These are phyloP conservation scores for Clausena lansium DNA, from an alignment of 345 rosid genomes.

Conservation along the genomic window DNA sequence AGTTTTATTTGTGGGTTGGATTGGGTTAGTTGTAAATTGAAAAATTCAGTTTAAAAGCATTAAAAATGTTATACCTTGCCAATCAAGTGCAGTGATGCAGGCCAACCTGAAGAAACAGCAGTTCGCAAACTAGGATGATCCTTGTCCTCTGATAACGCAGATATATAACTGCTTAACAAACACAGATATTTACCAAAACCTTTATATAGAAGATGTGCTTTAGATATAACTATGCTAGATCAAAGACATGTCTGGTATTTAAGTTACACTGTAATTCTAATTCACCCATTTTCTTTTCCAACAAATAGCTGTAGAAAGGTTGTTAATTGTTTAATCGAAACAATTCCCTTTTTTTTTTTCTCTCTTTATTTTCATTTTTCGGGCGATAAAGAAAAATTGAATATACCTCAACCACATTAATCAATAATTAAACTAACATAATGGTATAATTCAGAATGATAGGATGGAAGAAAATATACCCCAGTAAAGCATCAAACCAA, in stretches of 20 bases:
- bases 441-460: background rate
- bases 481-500: constrained; percentile 96
- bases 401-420: background rate
- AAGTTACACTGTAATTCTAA: background rate
- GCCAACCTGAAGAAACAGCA: constrained; percentile 87
- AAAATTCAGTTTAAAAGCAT: background rate
- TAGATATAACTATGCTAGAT: background rate
- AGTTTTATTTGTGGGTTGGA: background rate
- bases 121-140: constrained; percentile 53
- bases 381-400: constrained; percentile 6
- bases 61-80: constrained; percentile 63
- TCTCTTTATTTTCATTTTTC: background rate
- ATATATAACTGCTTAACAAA: constrained; percentile 60
- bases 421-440: background rate
- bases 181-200: constrained; percentile 4
- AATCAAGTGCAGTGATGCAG: constrained; percentile 88
- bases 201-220: constrained; percentile 1
- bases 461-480: constrained; percentile 43
- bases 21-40: background rate
- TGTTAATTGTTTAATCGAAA: background rate
- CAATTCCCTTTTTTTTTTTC: background rate
- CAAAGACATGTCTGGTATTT: background rate
- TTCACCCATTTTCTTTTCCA: background rate
- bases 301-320: background rate
- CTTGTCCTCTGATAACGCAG: constrained; percentile 67